These are phyloP conservation scores for Penicillium ucsense DNA, from an alignment of 495 filamentous ascomycete species.

Conservation along the genomic window DNA sequence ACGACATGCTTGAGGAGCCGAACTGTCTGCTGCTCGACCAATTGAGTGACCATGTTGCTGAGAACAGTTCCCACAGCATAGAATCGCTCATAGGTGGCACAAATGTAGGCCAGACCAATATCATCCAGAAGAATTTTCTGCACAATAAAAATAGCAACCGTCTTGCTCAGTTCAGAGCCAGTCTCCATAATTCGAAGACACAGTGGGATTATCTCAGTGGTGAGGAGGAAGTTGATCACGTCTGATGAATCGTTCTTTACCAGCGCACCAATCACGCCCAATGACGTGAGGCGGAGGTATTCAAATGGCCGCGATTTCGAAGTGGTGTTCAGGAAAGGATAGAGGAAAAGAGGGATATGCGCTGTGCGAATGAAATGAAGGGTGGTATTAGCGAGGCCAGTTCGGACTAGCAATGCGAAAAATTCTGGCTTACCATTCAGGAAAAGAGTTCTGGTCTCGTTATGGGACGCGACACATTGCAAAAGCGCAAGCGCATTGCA, in stretches of 20 bases:
- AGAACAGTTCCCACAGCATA: constrained; percentile 96
- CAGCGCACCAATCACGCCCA: constrained; percentile 95
- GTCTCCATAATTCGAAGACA: constrained; percentile 99
- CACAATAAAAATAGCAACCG: constrained; percentile 99
- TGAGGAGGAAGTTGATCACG: constrained; percentile 97
- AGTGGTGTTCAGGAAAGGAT: constrained; percentile 97
- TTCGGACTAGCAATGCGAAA: too few relatives aligned
- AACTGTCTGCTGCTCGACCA: constrained; percentile 96
- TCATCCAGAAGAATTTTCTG: constrained; percentile 98
- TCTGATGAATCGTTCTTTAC: constrained; percentile 99
- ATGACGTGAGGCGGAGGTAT: constrained; percentile 90
- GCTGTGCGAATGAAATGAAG: constrained; percentile 39
- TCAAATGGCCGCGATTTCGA: constrained; percentile 98
- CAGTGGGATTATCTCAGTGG: constrained; percentile 96
- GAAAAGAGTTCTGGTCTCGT: constrained; percentile 89
- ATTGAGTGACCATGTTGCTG: constrained; percentile 95
- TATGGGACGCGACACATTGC: constrained; percentile 96
- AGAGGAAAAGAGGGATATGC: constrained; percentile 97
- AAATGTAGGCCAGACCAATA: constrained; percentile 96
- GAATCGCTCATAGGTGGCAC: constrained; percentile 98
- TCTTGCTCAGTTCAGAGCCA: constrained; percentile 96
- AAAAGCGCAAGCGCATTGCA: constrained; percentile 96
- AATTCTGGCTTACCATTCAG: constrained; percentile 57
- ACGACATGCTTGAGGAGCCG: constrained; percentile 96
- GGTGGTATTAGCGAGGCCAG: neutral